A percentile compares a stretch with the other conserved stretches of the same genome.
Conservation (phyloP, 352 stramenopile genomes). For the Elongisporangium undulatum region DNA sequence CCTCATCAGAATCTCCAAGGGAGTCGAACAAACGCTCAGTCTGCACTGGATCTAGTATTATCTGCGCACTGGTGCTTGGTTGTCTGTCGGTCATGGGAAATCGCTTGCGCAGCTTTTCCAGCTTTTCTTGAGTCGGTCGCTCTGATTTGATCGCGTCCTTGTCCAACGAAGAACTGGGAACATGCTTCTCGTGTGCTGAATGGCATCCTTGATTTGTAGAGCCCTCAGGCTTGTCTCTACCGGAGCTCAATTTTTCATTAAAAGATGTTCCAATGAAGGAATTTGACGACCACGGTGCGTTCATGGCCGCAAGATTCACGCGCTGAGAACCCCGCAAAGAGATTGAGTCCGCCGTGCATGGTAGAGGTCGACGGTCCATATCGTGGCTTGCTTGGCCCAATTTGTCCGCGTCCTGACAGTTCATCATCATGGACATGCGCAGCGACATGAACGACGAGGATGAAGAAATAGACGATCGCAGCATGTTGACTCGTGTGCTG, state of each 20-base stretch:
- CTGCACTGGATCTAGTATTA: constrained; percentile 4
- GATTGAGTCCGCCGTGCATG: not conserved
- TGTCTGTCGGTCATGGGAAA: not conserved
- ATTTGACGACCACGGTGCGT: not conserved
- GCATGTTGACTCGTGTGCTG: constrained; percentile 27
- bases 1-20: not conserved
- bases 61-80: not conserved
- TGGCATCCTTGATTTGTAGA: not conserved
- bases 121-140: constrained; percentile 20
- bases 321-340: not conserved
- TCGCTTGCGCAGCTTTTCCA: constrained; percentile 17
- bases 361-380: not conserved
- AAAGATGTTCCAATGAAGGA: not conserved
- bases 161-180: not conserved
- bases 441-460: not conserved
- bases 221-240: not conserved
- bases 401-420: constrained; percentile 11
- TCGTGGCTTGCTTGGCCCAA: not conserved
- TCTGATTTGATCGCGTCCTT: constrained; percentile 10
- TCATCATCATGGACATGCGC: constrained; percentile 11
- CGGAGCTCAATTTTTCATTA: not conserved
- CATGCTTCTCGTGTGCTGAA: no score
- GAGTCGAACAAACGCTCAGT: constrained; percentile 2
- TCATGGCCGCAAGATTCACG: not conserved
- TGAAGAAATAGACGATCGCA: constrained; percentile 17